phyloP scores from a whole-genome alignment of 495 filamentous ascomycete species.

The Achaetomiella virescens region DNA sequence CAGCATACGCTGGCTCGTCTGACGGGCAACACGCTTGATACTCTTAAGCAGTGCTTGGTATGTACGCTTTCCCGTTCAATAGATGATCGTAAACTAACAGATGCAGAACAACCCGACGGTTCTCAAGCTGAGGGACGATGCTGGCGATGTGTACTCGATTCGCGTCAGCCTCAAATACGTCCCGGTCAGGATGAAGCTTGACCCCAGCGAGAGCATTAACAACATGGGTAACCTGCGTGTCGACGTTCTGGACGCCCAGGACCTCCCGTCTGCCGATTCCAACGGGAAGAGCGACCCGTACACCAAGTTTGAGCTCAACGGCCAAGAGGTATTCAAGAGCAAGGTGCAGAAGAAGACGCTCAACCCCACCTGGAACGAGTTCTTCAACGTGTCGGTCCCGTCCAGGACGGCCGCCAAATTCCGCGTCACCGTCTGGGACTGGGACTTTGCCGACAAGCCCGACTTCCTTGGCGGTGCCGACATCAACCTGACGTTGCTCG shows the following conservation, averaged over 20 bases:
- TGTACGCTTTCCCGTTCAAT: constrained; percentile 24
- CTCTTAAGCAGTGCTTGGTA: constrained; percentile 79
- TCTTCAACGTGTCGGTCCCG: constrained; percentile 75
- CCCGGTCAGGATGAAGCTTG: constrained; percentile 85
- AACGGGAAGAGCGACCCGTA: constrained; percentile 97
- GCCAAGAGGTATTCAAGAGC: constrained; percentile 82
- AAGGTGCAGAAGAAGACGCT: constrained; percentile 95
- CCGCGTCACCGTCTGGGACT: constrained; percentile 80
- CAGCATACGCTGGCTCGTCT: constrained; percentile 75
- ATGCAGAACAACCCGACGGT: constrained; percentile 77
- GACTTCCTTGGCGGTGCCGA: constrained; percentile 72
- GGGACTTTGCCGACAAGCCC: constrained; percentile 88
- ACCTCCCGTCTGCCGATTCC: constrained; percentile 86
- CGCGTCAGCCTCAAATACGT: constrained; percentile 91
- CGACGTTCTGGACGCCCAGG: constrained; percentile 78
- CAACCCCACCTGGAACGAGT: constrained; percentile 91
- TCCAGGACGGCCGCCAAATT: constrained; percentile 84
- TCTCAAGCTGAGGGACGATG: constrained; percentile 65
- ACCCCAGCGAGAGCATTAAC: constrained; percentile 94
- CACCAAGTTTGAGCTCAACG: constrained; percentile 88
- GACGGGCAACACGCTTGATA: constrained; percentile 76
- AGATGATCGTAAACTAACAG: constrained; percentile 10
- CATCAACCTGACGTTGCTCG: constrained; percentile 77
- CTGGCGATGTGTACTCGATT: constrained; percentile 72
- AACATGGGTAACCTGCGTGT: constrained; percentile 93